phyloP scores from a whole-genome alignment of 345 rosid genomes.

The Sisymbrium irio region DNA sequence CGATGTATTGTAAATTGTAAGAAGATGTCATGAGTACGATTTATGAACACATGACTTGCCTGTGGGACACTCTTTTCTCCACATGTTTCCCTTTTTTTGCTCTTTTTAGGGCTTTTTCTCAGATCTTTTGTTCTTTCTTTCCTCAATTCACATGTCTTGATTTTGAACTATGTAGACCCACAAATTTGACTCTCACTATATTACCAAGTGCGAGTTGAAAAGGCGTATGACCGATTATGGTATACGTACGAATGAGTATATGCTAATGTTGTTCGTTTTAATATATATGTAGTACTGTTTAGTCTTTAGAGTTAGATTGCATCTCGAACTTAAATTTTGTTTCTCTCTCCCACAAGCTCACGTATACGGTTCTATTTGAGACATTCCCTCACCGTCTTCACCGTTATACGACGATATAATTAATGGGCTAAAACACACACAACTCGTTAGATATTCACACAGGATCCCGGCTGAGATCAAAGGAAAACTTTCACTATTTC shows the following conservation, averaged over 20 bases:
- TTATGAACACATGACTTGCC: constrained; percentile 36
- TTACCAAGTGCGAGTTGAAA: constrained; percentile 1
- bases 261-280: background rate
- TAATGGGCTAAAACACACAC: too few species aligned
- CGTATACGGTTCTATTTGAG: background rate
- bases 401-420: too few species aligned
- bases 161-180: constrained; percentile 33
- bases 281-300: background rate
- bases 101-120: constrained; percentile 28
- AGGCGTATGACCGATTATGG: background rate
- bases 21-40: constrained; percentile 21
- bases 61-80: constrained; percentile 37
- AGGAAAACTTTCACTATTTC: background rate
- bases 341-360: background rate
- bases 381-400: too few species aligned
- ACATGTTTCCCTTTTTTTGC: constrained; percentile 32
- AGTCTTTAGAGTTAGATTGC: background rate
- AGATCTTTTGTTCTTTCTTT: constrained; percentile 36
- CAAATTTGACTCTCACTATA: constrained; percentile 11
- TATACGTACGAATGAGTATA: background rate
- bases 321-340: background rate
- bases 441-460: background rate
- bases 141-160: constrained; percentile 32
- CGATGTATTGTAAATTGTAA: background rate
- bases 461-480: background rate